Conservation (phyloP, 179 eudicot genomes). For the Drosera spatulata region DNA sequence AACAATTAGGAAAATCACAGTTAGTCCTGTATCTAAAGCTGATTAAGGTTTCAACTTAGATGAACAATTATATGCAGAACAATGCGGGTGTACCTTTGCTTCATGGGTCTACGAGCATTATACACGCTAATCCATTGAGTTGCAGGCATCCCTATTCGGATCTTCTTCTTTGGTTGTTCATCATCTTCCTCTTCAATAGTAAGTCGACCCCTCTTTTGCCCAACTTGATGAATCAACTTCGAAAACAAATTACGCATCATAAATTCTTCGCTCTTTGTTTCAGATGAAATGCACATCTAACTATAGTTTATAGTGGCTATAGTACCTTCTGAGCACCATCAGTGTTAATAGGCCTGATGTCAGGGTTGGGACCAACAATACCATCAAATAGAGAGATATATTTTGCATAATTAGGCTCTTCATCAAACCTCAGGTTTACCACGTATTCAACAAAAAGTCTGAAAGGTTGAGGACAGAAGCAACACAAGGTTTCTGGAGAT, state of each 20-base stretch:
- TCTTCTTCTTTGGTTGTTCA: constrained; percentile 82
- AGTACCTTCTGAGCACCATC: constrained; percentile 96
- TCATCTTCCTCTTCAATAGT: constrained; percentile 71
- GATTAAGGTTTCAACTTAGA: background rate
- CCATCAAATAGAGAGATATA: constrained; percentile 92
- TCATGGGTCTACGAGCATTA: constrained; percentile 90
- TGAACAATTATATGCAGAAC: background rate
- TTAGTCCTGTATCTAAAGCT: background rate
- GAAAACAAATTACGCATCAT: constrained; percentile 5
- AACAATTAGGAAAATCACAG: background rate
- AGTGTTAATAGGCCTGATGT: constrained; percentile 78
- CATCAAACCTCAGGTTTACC: constrained; percentile 86
- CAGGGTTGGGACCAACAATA: constrained; percentile 89
- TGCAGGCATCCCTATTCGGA: constrained; percentile 94
- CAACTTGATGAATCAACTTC: constrained; percentile 83
- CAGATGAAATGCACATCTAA: background rate
- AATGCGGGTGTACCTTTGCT: constrained; percentile 50
- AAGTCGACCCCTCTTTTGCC: constrained; percentile 85
- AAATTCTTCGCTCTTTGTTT: background rate
- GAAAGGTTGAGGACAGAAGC: constrained; percentile 81
- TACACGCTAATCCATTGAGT: constrained; percentile 93
- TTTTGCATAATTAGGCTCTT: constrained; percentile 86
- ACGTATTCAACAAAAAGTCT: constrained; percentile 71
- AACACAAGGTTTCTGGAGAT: constrained; percentile 80
- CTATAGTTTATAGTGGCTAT: background rate